Conservation (phyloP, 2,329 filamentous ascomycete genomes). For the Cercospora janseana region DNA sequence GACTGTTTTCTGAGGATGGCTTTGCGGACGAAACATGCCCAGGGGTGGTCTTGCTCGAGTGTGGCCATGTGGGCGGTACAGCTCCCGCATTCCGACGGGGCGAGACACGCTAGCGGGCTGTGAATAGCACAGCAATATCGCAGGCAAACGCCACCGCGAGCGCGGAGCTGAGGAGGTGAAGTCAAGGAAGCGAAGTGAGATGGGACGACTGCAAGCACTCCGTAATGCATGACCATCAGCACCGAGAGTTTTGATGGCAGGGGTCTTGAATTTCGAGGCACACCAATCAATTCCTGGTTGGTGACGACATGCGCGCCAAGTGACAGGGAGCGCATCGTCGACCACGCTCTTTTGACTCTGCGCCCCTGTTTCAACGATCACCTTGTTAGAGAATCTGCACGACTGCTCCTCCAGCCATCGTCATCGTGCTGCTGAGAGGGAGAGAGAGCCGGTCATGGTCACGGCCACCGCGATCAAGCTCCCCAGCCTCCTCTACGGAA, state of each 20-base stretch:
- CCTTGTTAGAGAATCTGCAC: constrained; percentile 6
- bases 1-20: background rate
- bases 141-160: constrained; percentile 1
- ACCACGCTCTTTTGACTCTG: constrained; percentile 10
- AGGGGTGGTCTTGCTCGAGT: background rate
- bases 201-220: background rate
- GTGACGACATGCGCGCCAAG: constrained; percentile 2
- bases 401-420: constrained; percentile 8
- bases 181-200: constrained; percentile 6
- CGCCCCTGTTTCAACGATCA: constrained; percentile 16
- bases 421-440: too few relatives aligned
- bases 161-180: background rate
- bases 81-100: background rate
- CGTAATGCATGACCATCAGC: constrained; percentile 1
- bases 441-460: constrained; percentile 19
- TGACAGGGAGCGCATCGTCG: background rate
- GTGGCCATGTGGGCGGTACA: background rate
- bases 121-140: background rate
- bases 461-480: constrained; percentile 18
- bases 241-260: constrained; percentile 4
- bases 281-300: constrained; percentile 5
- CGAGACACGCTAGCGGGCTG: constrained; percentile 4
- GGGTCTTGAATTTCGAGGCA: constrained; percentile 10
- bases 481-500: constrained; percentile 68
- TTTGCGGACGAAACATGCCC: constrained; percentile 1